Evolutionary conservation across 2,329 filamentous ascomycete genomes (phyloP).

Genomic region (Claviceps maximensis): DNA sequence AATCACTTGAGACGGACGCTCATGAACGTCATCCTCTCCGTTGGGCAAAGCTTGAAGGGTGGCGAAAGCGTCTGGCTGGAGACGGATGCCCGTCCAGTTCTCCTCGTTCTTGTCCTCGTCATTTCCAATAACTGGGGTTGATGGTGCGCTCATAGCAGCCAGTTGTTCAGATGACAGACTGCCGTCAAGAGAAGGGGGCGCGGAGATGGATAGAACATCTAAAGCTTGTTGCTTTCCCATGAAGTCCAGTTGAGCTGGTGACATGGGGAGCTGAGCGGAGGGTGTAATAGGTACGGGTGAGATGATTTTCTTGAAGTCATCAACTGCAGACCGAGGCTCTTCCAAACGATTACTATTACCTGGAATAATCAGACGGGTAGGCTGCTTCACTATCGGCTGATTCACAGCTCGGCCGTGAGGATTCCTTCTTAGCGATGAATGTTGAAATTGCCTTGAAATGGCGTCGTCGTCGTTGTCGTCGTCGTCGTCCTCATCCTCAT

Average conservation of each 20-base stretch:
- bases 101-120: slow-evolving; percentile 40
- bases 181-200: slow-evolving; percentile 79
- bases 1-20: slow-evolving; percentile 27
- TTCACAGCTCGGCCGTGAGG: slow-evolving; percentile 21
- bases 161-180: slow-evolving; percentile 82
- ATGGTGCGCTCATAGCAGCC: slow-evolving; percentile 68
- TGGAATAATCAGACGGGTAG: slow-evolving; percentile 39
- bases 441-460: slow-evolving; percentile 11
- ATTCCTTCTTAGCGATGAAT: slow-evolving; percentile 25
- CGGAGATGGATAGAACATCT: slow-evolving; percentile 59
- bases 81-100: slow-evolving; percentile 59
- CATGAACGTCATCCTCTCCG: slow-evolving; percentile 41
- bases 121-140: slow-evolving; percentile 60
- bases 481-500: slow-evolving; percentile 65
- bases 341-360: slow-evolving; percentile 18
- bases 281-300: slow-evolving; percentile 52
- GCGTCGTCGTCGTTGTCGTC: slow-evolving; percentile 39
- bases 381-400: slow-evolving; percentile 22
- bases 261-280: slow-evolving; percentile 58
- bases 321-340: slow-evolving; percentile 30
- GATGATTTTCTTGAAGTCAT: slow-evolving; percentile 33
- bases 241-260: slow-evolving; percentile 59
- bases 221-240: slow-evolving; percentile 50
- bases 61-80: slow-evolving; percentile 69
- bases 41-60: slow-evolving; percentile 62